Base-by-base conservation (phyloP, 23 red algal species). In the Cyanidioschyzon merolae region DNA sequence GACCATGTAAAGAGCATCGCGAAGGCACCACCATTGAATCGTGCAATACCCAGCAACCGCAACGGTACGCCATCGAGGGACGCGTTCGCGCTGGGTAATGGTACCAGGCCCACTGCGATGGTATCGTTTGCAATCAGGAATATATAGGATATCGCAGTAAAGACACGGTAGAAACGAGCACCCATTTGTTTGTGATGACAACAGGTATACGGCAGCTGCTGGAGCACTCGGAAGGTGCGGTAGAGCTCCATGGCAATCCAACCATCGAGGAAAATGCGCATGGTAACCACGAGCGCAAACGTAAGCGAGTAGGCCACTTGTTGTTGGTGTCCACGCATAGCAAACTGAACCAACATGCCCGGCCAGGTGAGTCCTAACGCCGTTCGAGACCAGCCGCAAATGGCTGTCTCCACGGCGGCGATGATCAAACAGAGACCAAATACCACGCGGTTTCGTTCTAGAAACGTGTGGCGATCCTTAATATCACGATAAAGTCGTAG, bases 221-320 rank as follows among this genome's bases (percentile, higher is more conserved):
- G 21, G 12, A 71, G 63, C 3, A 71, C 63, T 7, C 63, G 32
- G 32, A 71, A 71, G 16, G 63, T 71, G 16, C 12, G 63, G 30
- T 71, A 71, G 12, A 35, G 32, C 63, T 71, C 63, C 12, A 71
- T 17, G n/a, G 32, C 63, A 71, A 71, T 71, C 63, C 63, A 71
- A 7, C n/a, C 63, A 35, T 71, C 63, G 12, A 71, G 63, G 7
- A 71, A 35, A 7, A 71, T 7, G 12, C 63, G 12, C 63, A 71
- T 3, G 2, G 63, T 27, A 32, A 71, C 63, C 16, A 71, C 63
- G 12, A 71, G 7, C 29, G 16, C 63, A 71, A 71, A 71, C 12
- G 63, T 71, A 27, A 71, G 2, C 45, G 45, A 35, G 30, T 71
- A 35, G 30, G n/a, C n/a, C 12, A 35, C 29, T 7, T 71, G 3